phyloP scores from a whole-genome alignment of 2,329 filamentous ascomycete species.

The Ascomycota sp. region DNA sequence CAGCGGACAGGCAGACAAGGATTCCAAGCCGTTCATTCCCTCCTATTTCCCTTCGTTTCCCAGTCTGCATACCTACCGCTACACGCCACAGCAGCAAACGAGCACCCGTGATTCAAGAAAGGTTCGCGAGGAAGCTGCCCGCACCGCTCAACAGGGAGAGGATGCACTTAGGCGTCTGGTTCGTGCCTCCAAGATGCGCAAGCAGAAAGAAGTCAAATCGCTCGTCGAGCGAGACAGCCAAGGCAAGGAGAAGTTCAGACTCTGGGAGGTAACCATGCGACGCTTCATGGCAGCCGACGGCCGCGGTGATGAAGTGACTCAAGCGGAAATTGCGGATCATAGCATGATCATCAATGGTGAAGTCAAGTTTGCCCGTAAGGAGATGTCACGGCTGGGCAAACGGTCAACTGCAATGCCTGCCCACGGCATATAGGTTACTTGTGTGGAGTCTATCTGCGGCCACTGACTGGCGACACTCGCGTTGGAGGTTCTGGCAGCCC shows the following conservation, averaged over 20 bases:
- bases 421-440: slow-evolving; percentile 3
- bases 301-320: slow-evolving; percentile 13
- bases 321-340: slow-evolving; percentile 36
- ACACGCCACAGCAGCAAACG: slow-evolving; percentile 30
- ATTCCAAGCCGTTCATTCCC: slow-evolving; percentile 34
- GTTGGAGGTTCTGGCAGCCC: too few relatives aligned
- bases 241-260: slow-evolving; percentile 32
- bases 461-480: too few relatives aligned
- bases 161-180: slow-evolving; percentile 38
- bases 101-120: slow-evolving; percentile 30
- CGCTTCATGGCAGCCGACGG: slow-evolving; percentile 22
- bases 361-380: slow-evolving; percentile 29
- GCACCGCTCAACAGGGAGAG: slow-evolving; percentile 40
- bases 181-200: slow-evolving; percentile 40
- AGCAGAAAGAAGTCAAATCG: slow-evolving; percentile 41
- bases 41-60: slow-evolving; percentile 39
- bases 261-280: slow-evolving; percentile 42
- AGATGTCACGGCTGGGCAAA: slow-evolving; percentile 26
- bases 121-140: slow-evolving; percentile 37
- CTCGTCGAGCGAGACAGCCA: slow-evolving; percentile 30
- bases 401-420: slow-evolving; percentile 11
- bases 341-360: slow-evolving; percentile 45
- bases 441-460: not conserved
- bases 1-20: slow-evolving; percentile 36
- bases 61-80: slow-evolving; percentile 42